These are phyloP conservation scores for Babesia bigemina DNA, from an alignment of 169 alveolate genomes.

Conservation along the genomic window DNA sequence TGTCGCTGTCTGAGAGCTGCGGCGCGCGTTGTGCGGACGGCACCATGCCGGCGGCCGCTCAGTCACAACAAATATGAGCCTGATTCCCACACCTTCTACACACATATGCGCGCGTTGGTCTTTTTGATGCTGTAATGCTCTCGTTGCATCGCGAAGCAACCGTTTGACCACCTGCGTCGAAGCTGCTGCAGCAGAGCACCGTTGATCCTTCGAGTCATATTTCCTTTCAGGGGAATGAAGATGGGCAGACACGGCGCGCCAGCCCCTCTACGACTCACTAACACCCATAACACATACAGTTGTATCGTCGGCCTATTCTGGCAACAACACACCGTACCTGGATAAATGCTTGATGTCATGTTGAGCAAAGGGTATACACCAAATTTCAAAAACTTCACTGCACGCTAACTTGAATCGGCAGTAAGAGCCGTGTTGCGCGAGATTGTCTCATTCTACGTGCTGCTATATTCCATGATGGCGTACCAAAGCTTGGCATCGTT, in stretches of 20 bases:
- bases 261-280: background rate
- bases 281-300: background rate
- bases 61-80: background rate
- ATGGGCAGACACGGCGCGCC: background rate
- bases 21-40: background rate
- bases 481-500: too few species aligned
- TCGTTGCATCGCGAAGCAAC: background rate
- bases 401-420: too few species aligned
- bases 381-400: too few species aligned
- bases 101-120: background rate
- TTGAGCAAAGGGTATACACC: too few species aligned
- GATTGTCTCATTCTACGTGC: too few species aligned
- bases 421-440: too few species aligned
- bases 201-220: background rate
- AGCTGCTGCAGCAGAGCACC: constrained; percentile 21
- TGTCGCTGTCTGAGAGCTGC: background rate
- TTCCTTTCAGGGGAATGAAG: background rate
- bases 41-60: constrained; percentile 8
- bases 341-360: too few species aligned
- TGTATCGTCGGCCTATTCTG: too few species aligned
- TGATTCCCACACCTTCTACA: background rate
- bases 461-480: too few species aligned
- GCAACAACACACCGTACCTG: too few species aligned
- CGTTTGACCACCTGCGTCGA: background rate
- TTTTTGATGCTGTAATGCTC: background rate